Base-by-base conservation (phyloP, 495 filamentous ascomycete genomes). In the Extremus antarcticus region DNA sequence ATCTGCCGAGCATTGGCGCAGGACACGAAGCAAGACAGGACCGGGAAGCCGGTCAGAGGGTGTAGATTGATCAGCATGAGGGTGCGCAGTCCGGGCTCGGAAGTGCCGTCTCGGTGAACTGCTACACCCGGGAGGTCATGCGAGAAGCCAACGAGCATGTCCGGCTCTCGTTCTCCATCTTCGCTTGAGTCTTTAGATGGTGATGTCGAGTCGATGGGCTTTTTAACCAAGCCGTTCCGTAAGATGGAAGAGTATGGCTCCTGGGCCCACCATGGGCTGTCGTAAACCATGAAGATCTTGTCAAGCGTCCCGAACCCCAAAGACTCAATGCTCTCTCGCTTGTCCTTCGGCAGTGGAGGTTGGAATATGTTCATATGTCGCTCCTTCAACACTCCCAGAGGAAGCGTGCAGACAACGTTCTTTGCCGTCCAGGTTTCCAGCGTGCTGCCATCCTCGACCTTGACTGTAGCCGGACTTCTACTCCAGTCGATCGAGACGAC, bases 231-330 rank as follows among this genome's bases (percentile, higher is more conserved):
- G 43, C 58, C 58, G 21, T 55, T 51, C 10, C 20, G 2, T 15
- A 56, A 16, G 50, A 53, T 51, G 3, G 53, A 40, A 8, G 19
- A 0, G 47, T 29, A 60, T 2, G 58, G 58, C 17, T 56, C 58
- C 19, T 52, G 22, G 10, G 32, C 22, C 58, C 58, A 60, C 58
- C 58, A 60, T 7, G 58, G 24, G 2, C 29, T 0, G 8, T n/a
- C 17, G 43, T 56, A 60, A 3, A 56, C 43, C 15, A 60, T 22
- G 49, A 60, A 60, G 24, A 60, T 49, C 29, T 60, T 60, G 53
- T 60, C 58, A 21, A 60, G 58, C 3, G 53, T 56, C 4, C 58
- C 58, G 25, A 53, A 56, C 9, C 53, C 58, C 7, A 60, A 53
- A 9, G 21, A 43, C 4, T n/a, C n/a, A 19, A 60, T 49, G 2